phyloP scores from a whole-genome alignment of 768 basidiomycete species.

The Bullera alba region DNA sequence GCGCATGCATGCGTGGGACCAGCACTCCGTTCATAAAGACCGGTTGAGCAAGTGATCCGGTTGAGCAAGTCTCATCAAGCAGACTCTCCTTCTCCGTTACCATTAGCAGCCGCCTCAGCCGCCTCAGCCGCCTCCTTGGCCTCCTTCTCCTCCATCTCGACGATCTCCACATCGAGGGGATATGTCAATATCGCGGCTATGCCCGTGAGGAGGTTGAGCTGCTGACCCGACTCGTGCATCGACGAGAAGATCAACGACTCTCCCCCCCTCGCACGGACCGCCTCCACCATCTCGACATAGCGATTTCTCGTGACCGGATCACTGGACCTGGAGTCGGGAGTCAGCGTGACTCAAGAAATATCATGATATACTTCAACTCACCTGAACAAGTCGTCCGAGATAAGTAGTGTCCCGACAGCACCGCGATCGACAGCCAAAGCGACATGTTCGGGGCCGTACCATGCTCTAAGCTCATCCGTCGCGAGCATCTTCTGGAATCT shows the following conservation, averaged over 20 bases:
- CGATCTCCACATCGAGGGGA: conserved; percentile 89
- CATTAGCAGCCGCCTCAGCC: background rate
- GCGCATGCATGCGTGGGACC: no score
- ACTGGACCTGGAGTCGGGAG: conserved; percentile 56
- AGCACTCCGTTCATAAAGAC: no score
- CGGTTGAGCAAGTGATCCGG: no score
- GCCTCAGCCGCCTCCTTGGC: conserved; percentile 52
- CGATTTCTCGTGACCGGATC: conserved; percentile 69
- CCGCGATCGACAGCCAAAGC: conserved; percentile 82
- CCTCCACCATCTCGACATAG: conserved; percentile 82
- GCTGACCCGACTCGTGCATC: conserved; percentile 99
- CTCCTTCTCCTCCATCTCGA: conserved; percentile 83
- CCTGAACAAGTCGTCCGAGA: conserved; percentile 93
- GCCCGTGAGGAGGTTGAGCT: conserved; percentile 91
- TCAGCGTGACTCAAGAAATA: background rate
- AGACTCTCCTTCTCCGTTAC: background rate
- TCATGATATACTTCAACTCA: conserved; percentile 40
- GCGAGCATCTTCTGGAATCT: conserved; percentile 99
- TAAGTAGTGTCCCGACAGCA: conserved; percentile 86
- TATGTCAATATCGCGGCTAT: conserved; percentile 93
- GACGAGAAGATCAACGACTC: conserved; percentile 97
- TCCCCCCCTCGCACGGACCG: conserved; percentile 76
- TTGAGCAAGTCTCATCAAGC: background rate
- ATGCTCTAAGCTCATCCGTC: conserved; percentile 87
- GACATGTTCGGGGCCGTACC: conserved; percentile 97